Percentiles rank a stretch among this genome's conserved stretches.
Evolutionary conservation across 2,329 filamentous ascomycete genomes (phyloP).

Genomic region (Sclerotinia glacialis): DNA sequence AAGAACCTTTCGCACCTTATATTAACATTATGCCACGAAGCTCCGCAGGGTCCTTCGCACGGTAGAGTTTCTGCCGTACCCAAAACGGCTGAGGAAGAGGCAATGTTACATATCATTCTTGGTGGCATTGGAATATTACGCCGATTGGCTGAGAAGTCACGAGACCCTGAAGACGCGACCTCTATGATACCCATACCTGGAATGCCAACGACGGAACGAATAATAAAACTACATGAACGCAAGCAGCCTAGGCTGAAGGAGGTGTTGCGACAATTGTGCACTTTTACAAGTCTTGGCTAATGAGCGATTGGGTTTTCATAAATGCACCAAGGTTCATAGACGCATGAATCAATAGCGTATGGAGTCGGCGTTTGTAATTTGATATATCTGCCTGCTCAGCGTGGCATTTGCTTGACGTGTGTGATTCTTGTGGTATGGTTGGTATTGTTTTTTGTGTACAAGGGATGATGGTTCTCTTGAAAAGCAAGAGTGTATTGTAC

Average conservation of each 20-base stretch:
- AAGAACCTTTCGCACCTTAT: constrained; percentile 75
- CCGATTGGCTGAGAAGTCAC: constrained; percentile 65
- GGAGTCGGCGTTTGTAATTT: constrained; percentile 37
- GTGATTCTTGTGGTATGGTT: constrained; percentile 28
- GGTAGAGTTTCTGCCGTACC: constrained; percentile 34
- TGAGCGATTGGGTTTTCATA: constrained; percentile 32
- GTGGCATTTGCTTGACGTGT: constrained; percentile 26
- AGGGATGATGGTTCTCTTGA: constrained; percentile 29
- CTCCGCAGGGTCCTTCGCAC: constrained; percentile 52
- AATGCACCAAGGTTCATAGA: constrained; percentile 38
- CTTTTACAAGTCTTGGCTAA: constrained; percentile 56
- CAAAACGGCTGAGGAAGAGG: constrained; percentile 39
- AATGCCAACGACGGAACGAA: constrained; percentile 63
- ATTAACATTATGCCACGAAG: constrained; percentile 58
- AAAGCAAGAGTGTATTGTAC: constrained; percentile 30
- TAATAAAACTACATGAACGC: constrained; percentile 66
- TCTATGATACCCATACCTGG: constrained; percentile 57
- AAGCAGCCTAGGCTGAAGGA: constrained; percentile 59
- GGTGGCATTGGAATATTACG: constrained; percentile 67
- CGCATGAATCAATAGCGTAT: constrained; percentile 36
- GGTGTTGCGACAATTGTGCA: constrained; percentile 67
- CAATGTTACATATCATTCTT: constrained; percentile 54
- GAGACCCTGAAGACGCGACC: constrained; percentile 52
- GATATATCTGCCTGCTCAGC: constrained; percentile 28
- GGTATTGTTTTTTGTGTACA: constrained; percentile 30